Evolutionary conservation across 2,329 filamentous ascomycete genomes (phyloP).

Genomic region (Beauveria sp.): DNA sequence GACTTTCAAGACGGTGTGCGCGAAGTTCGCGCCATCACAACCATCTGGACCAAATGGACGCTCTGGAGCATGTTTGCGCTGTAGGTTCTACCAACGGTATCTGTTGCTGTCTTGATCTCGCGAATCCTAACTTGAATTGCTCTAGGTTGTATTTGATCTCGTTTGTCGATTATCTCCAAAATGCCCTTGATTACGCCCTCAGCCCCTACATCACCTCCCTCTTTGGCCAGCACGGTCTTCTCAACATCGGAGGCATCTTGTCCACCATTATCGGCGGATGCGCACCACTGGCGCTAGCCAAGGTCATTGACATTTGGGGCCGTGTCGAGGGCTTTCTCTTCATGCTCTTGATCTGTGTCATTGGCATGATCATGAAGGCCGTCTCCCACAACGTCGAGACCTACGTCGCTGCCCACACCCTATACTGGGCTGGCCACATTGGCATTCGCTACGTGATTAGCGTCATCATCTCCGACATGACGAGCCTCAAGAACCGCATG

Average conservation of each 20-base stretch:
- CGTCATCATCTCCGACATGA: slow-evolving; percentile 37
- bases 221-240: slow-evolving; percentile 53
- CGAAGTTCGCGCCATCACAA: slow-evolving; percentile 31
- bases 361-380: slow-evolving; percentile 58
- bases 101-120: too few relatives aligned
- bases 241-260: slow-evolving; percentile 57
- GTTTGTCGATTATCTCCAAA: slow-evolving; percentile 30
- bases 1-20: slow-evolving; percentile 30
- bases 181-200: slow-evolving; percentile 37
- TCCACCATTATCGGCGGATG: slow-evolving; percentile 36
- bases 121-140: neutral
- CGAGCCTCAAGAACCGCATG: slow-evolving; percentile 33
- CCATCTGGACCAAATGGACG: slow-evolving; percentile 29
- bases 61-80: slow-evolving; percentile 31
- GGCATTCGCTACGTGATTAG: slow-evolving; percentile 32
- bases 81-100: slow-evolving; percentile 21
- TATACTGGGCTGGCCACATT: slow-evolving; percentile 53
- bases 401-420: slow-evolving; percentile 53
- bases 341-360: slow-evolving; percentile 35
- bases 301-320: slow-evolving; percentile 41
- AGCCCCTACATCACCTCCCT: slow-evolving; percentile 60
- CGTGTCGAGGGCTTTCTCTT: slow-evolving; percentile 37
- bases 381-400: slow-evolving; percentile 47
- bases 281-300: slow-evolving; percentile 34
- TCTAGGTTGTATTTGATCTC: slow-evolving; percentile 31